phyloP scores from a whole-genome alignment of 2,329 filamentous ascomycete species.

The Fonsecaea multimorphosa region DNA sequence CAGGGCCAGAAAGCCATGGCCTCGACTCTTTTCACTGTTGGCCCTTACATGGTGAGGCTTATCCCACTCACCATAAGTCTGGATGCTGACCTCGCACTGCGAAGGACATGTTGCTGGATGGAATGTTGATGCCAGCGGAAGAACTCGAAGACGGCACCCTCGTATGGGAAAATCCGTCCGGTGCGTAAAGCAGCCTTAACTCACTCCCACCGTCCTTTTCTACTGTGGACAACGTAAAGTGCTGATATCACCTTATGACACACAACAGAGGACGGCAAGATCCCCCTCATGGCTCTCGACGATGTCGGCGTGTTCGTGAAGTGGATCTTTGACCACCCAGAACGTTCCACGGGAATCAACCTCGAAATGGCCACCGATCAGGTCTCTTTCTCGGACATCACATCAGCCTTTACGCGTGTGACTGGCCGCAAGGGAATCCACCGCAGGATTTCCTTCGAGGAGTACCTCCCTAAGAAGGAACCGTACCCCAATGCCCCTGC shows the following conservation, averaged over 20 bases:
- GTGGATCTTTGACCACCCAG: slow-evolving; percentile 56
- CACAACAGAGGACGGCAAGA: slow-evolving; percentile 43
- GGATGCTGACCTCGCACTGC: neutral
- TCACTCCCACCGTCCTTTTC: neutral
- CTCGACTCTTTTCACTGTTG: slow-evolving; percentile 21
- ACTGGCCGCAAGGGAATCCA: slow-evolving; percentile 51
- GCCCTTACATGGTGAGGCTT: slow-evolving; percentile 24
- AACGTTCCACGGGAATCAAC: slow-evolving; percentile 52
- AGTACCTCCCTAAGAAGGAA: slow-evolving; percentile 23
- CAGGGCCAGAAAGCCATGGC: slow-evolving; percentile 22
- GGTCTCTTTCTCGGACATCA: slow-evolving; percentile 49
- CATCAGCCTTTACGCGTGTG: slow-evolving; percentile 50
- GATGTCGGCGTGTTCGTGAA: slow-evolving; percentile 56
- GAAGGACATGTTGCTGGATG: slow-evolving; percentile 23
- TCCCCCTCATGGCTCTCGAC: slow-evolving; percentile 53
- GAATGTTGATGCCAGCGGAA: slow-evolving; percentile 21
- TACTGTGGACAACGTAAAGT: too few species aligned
- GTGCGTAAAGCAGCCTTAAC: slow-evolving; percentile 17
- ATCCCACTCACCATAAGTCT: neutral
- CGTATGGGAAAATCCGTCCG: slow-evolving; percentile 51
- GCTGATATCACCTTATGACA: neutral
- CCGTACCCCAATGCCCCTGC: slow-evolving; percentile 24
- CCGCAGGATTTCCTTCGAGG: slow-evolving; percentile 21
- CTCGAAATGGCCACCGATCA: slow-evolving; percentile 53
- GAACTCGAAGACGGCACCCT: slow-evolving; percentile 42